Conservation (phyloP, 177 flowering plant genomes). For the Viscum album region DNA sequence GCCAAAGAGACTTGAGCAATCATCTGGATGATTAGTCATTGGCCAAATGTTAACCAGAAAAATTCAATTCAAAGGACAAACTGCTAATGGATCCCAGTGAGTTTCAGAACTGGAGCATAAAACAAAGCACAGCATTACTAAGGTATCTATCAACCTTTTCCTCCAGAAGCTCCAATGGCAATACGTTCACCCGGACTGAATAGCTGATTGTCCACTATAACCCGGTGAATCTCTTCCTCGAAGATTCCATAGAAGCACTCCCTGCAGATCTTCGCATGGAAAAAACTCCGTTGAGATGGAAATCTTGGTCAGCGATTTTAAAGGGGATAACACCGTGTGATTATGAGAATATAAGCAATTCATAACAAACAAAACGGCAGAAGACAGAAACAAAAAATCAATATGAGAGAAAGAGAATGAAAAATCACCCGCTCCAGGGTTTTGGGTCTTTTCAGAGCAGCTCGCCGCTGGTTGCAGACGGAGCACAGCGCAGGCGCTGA, state of each 20-base stretch:
- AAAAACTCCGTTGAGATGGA: neutral
- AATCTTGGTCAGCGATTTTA: neutral
- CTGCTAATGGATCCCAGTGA: too few species aligned
- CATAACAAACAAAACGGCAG: neutral
- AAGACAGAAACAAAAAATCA: neutral
- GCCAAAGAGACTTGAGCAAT: too few species aligned
- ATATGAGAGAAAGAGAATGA: neutral
- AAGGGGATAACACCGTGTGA: neutral
- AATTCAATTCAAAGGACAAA: too few species aligned
- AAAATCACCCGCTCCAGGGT: constrained; percentile 76
- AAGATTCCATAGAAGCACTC: constrained; percentile 83
- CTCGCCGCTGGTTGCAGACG: constrained; percentile 37
- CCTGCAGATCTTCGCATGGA: constrained; percentile 64
- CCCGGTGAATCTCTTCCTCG: constrained; percentile 85
- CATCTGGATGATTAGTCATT: too few species aligned
- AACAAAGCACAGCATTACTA: too few species aligned
- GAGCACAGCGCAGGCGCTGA: constrained; percentile 31
- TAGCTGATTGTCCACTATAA: constrained; percentile 61
- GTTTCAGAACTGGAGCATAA: too few species aligned
- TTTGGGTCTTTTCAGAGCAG: constrained; percentile 87
- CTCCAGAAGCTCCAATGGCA: constrained; percentile 97
- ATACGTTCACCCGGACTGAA: constrained; percentile 84
- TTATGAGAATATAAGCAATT: neutral
- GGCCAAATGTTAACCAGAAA: too few species aligned
- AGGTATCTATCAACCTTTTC: too few species aligned